These are phyloP conservation scores for Gracilaria caudata DNA, from an alignment of 23 red algal genomes.

Conservation along the genomic window DNA sequence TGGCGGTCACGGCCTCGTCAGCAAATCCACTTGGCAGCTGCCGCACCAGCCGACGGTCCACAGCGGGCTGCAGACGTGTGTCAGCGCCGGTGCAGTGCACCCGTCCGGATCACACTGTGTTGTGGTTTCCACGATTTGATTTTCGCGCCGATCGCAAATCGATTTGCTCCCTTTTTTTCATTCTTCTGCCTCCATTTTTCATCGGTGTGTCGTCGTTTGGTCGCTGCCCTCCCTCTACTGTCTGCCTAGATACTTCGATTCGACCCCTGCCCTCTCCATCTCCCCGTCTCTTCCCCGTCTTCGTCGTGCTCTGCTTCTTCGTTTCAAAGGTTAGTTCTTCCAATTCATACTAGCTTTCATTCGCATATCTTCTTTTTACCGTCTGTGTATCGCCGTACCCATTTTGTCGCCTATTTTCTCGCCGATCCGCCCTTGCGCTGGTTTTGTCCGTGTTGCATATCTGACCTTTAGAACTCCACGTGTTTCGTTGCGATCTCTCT, in stretches of 20 bases:
- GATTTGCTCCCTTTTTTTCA: conserved; percentile 8
- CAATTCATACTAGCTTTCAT: not conserved
- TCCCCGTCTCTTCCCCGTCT: not conserved
- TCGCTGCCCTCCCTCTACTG: not conserved
- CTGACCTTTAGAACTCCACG: not conserved
- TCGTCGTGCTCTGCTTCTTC: not conserved
- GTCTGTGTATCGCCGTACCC: not conserved
- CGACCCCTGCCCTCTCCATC: not conserved
- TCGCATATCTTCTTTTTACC: not conserved
- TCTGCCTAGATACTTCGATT: not conserved
- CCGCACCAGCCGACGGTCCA: not conserved
- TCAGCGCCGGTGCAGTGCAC: not conserved
- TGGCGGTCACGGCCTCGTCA: not conserved
- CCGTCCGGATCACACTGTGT: not conserved
- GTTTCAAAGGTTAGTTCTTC: conserved; percentile 11
- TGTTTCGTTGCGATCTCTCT: not conserved
- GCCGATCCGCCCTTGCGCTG: not conserved
- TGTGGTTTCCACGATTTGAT: not conserved
- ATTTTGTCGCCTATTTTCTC: not conserved
- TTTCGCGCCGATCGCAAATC: conserved; percentile 15
- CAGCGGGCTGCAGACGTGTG: not conserved
- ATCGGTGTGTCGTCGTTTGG: conserved; percentile 4
- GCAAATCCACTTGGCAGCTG: not conserved
- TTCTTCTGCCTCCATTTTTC: conserved; percentile 8
- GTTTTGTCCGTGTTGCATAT: not conserved